Percentiles rank a stretch among this genome's conserved stretches.
Conservation (phyloP, 371 early-diverging fungal genomes). For the Lichtheimia hyalospora region DNA sequence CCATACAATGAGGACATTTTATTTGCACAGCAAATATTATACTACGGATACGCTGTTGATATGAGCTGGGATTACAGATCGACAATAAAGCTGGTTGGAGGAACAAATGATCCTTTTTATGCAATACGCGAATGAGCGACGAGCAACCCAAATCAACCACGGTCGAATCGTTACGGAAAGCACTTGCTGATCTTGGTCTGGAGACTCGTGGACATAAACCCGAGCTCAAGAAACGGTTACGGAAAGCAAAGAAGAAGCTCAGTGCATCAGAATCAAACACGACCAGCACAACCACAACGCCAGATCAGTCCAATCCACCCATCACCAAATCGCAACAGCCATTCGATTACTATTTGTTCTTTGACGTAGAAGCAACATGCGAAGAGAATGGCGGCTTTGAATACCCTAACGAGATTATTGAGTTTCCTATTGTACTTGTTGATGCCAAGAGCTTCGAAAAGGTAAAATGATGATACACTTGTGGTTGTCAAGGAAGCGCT, state of each 20-base stretch:
- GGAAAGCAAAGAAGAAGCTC: conserved; percentile 44
- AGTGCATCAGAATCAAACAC: conserved; percentile 4
- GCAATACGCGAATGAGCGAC: too few species aligned
- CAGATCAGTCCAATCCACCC: background rate
- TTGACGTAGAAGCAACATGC: conserved; percentile 87
- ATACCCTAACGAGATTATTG: conserved; percentile 80
- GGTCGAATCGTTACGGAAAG: conserved; percentile 48
- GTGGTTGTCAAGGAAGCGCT: background rate
- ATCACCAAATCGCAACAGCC: conserved; percentile 16
- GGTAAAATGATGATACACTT: conserved; percentile 30
- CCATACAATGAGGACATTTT: too few species aligned
- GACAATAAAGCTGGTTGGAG: too few species aligned
- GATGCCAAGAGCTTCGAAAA: conserved; percentile 59
- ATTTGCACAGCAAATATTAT: too few species aligned
- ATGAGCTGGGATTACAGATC: too few species aligned
- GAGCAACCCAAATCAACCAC: conserved; percentile 12
- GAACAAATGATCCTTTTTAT: too few species aligned
- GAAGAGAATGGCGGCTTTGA: conserved; percentile 56
- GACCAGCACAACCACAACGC: background rate
- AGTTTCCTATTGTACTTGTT: conserved; percentile 78
- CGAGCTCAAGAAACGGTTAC: conserved; percentile 51
- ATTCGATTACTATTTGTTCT: conserved; percentile 65
- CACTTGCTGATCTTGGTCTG: conserved; percentile 45
- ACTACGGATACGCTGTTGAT: too few species aligned
- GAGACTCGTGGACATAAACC: conserved; percentile 51